Conservation (phyloP, 2,329 filamentous ascomycete genomes). For the Aspergillus novoparasiticus region DNA sequence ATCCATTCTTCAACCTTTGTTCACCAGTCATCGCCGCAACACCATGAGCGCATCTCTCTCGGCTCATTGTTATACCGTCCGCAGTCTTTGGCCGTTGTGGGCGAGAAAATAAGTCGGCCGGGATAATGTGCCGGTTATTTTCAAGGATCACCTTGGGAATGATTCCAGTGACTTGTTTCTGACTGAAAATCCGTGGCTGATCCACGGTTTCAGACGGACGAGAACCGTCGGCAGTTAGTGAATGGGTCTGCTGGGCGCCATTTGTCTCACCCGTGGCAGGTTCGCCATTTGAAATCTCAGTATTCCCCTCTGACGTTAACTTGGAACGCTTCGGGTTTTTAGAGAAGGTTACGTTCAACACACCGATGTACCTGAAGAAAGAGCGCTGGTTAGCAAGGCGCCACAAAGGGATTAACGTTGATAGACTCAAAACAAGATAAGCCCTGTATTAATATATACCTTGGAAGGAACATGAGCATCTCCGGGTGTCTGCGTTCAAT, state of each 20-base stretch:
- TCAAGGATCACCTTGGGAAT: constrained; percentile 91
- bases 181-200: constrained; percentile 62
- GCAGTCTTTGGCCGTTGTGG: constrained; percentile 48
- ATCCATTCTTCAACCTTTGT: constrained; percentile 12
- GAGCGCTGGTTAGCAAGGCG: background rate
- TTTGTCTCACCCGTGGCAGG: constrained; percentile 9
- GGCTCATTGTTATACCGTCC: constrained; percentile 28
- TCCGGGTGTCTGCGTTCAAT: constrained; percentile 90
- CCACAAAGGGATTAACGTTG: background rate
- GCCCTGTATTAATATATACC: constrained; percentile 56
- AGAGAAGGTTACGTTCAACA: constrained; percentile 92
- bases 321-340: constrained; percentile 70
- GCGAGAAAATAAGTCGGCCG: constrained; percentile 75
- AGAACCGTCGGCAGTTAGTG: constrained; percentile 14
- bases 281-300: constrained; percentile 21
- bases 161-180: constrained; percentile 73
- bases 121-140: constrained; percentile 91
- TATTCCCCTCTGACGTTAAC: constrained; percentile 36
- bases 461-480: constrained; percentile 85
- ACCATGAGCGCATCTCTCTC: constrained; percentile 25
- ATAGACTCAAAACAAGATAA: background rate
- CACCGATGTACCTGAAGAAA: constrained; percentile 80
- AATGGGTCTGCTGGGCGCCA: constrained; percentile 16
- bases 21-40: constrained; percentile 18
- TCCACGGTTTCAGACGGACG: constrained; percentile 27